These are phyloP conservation scores for Acephala macrosclerotiorum DNA, from an alignment of 2,329 filamentous ascomycete genomes.

Conservation along the genomic window DNA sequence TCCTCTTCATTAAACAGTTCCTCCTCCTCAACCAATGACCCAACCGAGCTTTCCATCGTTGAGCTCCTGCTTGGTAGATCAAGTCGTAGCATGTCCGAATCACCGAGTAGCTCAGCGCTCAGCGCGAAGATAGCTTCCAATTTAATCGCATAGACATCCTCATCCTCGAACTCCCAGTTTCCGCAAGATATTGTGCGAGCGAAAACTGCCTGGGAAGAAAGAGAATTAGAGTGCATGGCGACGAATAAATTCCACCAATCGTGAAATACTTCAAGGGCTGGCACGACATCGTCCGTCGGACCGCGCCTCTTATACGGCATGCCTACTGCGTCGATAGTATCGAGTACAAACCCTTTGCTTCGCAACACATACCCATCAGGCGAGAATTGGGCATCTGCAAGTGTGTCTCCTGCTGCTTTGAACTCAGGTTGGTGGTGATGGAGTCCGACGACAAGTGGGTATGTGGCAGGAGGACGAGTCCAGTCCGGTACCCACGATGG, in stretches of 20 bases:
- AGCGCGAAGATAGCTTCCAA: slow-evolving; percentile 33
- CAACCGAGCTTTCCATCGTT: slow-evolving; percentile 12
- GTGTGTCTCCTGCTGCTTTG: slow-evolving; percentile 31
- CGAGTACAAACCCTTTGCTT: slow-evolving; percentile 32
- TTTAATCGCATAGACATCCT: slow-evolving; percentile 28
- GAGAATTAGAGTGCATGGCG: slow-evolving; percentile 15
- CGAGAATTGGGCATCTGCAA: slow-evolving; percentile 27
- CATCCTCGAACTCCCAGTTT: slow-evolving; percentile 31
- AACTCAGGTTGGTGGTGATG: slow-evolving; percentile 36
- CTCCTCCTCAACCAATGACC: slow-evolving; percentile 15
- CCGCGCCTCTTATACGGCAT: slow-evolving; percentile 29
- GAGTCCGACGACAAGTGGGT: slow-evolving; percentile 30
- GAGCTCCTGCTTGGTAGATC: slow-evolving; percentile 19
- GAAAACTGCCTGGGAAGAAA: slow-evolving; percentile 30
- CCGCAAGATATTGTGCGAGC: slow-evolving; percentile 37
- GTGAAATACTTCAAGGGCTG: slow-evolving; percentile 30
- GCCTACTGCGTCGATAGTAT: slow-evolving; percentile 31
- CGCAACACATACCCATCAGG: slow-evolving; percentile 31
- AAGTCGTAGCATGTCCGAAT: slow-evolving; percentile 20
- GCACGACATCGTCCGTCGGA: slow-evolving; percentile 27
- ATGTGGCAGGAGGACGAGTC: slow-evolving; percentile 29
- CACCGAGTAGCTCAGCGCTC: slow-evolving; percentile 16
- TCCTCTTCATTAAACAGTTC: slow-evolving; percentile 11
- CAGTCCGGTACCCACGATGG: slow-evolving; percentile 41
- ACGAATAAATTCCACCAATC: slow-evolving; percentile 40